A percentile compares a stretch with the other conserved stretches of the same genome.
Conservation (phyloP, 2,329 filamentous ascomycete species). For the Thermomyces lanuginosus region DNA sequence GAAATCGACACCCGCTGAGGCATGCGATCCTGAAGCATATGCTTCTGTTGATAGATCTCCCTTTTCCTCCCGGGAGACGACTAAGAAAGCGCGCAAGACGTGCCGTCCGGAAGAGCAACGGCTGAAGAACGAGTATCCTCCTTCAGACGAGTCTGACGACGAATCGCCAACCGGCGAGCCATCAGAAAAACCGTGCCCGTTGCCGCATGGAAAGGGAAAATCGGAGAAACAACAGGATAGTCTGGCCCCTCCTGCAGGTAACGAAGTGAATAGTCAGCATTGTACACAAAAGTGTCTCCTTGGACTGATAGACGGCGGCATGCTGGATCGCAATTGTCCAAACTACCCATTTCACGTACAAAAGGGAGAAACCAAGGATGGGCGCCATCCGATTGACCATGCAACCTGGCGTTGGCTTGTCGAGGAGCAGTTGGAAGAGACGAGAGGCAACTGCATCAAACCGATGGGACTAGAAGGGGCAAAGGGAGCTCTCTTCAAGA, state of each 20-base stretch:
- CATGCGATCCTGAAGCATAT: too few relatives aligned
- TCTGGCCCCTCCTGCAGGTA: background rate
- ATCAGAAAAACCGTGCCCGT: background rate
- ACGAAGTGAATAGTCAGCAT: background rate
- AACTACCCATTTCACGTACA: background rate
- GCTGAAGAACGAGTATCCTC: constrained; percentile 1
- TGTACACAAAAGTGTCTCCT: constrained; percentile 1
- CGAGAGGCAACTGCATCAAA: background rate
- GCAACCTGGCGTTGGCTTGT: background rate
- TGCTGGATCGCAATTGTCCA: background rate
- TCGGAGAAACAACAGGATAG: constrained; percentile 1
- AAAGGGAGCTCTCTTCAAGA: constrained; percentile 1
- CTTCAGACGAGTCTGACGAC: too few relatives aligned
- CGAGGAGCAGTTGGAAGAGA: background rate
- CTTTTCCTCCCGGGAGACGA: too few relatives aligned
- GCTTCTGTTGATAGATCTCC: too few relatives aligned
- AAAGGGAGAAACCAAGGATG: background rate
- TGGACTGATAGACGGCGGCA: background rate
- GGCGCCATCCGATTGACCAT: background rate
- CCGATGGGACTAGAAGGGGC: background rate
- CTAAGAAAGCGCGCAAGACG: background rate
- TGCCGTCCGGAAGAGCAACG: background rate
- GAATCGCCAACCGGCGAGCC: too few relatives aligned
- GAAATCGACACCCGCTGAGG: too few relatives aligned
- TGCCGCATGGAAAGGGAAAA: background rate